A percentile compares a stretch with the other conserved stretches of the same genome.
Conservation (phyloP, 2,329 filamentous ascomycete genomes). For the Ophiosphaerella korrae region DNA sequence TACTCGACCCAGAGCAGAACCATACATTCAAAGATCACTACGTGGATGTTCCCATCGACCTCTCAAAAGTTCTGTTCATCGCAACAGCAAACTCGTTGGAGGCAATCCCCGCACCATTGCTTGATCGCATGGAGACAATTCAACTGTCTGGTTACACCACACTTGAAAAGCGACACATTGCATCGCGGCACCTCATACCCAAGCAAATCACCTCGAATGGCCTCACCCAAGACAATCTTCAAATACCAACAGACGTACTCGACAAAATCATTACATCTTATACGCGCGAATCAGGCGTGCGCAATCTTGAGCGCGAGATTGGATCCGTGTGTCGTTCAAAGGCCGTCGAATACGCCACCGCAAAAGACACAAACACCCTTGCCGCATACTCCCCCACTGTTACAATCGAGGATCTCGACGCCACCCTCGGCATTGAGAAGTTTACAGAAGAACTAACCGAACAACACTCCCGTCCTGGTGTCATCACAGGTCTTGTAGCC, state of each 20-base stretch:
- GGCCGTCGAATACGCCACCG: constrained; percentile 91
- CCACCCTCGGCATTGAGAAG: constrained; percentile 88
- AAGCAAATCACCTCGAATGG: constrained; percentile 95
- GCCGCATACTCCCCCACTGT: constrained; percentile 73
- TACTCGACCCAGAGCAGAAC: constrained; percentile 96
- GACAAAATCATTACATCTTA: constrained; percentile 96
- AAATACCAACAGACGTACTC: constrained; percentile 80
- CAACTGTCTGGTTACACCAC: constrained; percentile 94
- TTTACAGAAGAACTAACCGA: constrained; percentile 97
- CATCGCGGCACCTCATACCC: constrained; percentile 87
- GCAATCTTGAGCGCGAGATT: constrained; percentile 94
- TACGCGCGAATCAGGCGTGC: constrained; percentile 93
- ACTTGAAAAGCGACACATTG: constrained; percentile 95
- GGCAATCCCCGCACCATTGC: constrained; percentile 88
- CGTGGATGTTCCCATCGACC: constrained; percentile 90
- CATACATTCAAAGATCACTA: constrained; percentile 95
- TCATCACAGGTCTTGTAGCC: constrained; percentile 94
- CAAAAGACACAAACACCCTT: constrained; percentile 73
- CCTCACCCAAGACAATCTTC: constrained; percentile 74
- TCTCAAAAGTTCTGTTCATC: constrained; percentile 96
- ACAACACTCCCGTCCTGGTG: constrained; percentile 77
- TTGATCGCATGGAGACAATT: constrained; percentile 98
- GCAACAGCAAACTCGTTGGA: constrained; percentile 94
- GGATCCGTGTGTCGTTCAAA: constrained; percentile 85
- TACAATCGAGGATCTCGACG: constrained; percentile 79